Base-by-base conservation (phyloP, 441 rosid genomes). In the Jatropha podagrica region DNA sequence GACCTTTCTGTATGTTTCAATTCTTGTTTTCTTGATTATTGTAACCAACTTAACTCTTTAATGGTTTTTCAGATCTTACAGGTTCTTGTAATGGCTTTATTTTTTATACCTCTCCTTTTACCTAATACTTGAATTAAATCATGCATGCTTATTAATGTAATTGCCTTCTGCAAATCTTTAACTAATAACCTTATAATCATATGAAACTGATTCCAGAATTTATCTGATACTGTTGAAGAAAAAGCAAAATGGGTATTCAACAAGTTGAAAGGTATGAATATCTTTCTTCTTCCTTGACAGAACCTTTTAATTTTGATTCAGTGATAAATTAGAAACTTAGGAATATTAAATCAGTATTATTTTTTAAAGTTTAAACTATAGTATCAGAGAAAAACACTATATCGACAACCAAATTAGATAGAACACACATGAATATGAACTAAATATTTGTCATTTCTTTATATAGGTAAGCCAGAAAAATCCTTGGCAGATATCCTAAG, bases 211-310 rank as follows among this genome's bases (percentile, higher is more conserved):
- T 59, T 83, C 65, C 87, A 94, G 97, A 84, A 88, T 49, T 81
- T 94, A 82, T 91, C 98, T 23, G 89, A 58, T 74, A 78, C 95
- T 18, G 97, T 94, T 71, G 97, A 94, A 80, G 95, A 92, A 87
- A 92, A 92, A 84, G 96, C 97, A 37, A 94, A 87, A 85, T 88
- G 97, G 97, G 77, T 92, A 69, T 88, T 94, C 86, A 88, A 90
- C 90, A 94, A 90, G 83, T 85, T 61, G n/a, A 61, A 61, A 61
- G 65, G 65, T 61, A 12, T 27, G 42, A 15, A 23, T 38, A 56
- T 76, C 48, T 73, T 17, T 64, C 26, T 37, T 37, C 4, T 5
- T 4, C 17, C 17, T 17, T 54, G 1, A 48, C 52, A 48, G 52
- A 48, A 15, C 17, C 10, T 48, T 3, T 48, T 48, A 14, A 14